Conservation (phyloP, 176 grass and related monocot species). For the Tillandsia fasciculata region DNA sequence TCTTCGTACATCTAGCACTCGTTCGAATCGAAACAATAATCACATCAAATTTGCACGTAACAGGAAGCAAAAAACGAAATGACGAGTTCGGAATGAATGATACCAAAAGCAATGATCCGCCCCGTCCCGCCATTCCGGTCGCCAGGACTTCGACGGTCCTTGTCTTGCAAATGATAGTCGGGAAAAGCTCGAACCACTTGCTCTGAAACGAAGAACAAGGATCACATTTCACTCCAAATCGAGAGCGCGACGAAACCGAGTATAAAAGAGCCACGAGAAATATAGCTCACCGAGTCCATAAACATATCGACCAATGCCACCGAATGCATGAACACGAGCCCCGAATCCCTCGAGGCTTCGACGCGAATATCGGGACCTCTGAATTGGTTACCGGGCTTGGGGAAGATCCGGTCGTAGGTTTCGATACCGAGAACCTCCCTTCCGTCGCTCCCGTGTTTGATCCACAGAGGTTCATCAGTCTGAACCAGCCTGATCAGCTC, state of each 20-base stretch:
- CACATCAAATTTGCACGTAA: not conserved
- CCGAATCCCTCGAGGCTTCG: constrained; percentile 61
- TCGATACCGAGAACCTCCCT: constrained; percentile 47
- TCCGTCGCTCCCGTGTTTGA: constrained; percentile 23
- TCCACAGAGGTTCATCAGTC: constrained; percentile 65
- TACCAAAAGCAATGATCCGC: constrained; percentile 36
- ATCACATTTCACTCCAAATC: constrained; percentile 14
- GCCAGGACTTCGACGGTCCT: constrained; percentile 49
- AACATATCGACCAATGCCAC: constrained; percentile 61
- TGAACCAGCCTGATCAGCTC: constrained; percentile 84
- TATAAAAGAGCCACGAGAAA: not conserved
- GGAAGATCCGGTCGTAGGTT: constrained; percentile 46
- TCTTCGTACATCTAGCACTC: constrained; percentile 43
- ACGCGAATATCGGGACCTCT: constrained; percentile 35
- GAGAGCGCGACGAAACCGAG: constrained; percentile 15
- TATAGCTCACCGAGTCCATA: constrained; percentile 58
- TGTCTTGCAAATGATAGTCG: constrained; percentile 61
- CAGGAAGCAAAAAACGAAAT: too few relatives aligned
- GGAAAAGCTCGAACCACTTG: constrained; percentile 64
- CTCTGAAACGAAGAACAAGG: constrained; percentile 11
- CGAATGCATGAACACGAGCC: constrained; percentile 45
- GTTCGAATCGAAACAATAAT: not conserved
- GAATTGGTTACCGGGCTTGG: constrained; percentile 26
- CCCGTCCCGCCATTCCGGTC: constrained; percentile 45
- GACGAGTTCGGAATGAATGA: not conserved